phyloP scores from a whole-genome alignment of 1,284 basidiomycete genomes.

The Trichosporon ovoides region DNA sequence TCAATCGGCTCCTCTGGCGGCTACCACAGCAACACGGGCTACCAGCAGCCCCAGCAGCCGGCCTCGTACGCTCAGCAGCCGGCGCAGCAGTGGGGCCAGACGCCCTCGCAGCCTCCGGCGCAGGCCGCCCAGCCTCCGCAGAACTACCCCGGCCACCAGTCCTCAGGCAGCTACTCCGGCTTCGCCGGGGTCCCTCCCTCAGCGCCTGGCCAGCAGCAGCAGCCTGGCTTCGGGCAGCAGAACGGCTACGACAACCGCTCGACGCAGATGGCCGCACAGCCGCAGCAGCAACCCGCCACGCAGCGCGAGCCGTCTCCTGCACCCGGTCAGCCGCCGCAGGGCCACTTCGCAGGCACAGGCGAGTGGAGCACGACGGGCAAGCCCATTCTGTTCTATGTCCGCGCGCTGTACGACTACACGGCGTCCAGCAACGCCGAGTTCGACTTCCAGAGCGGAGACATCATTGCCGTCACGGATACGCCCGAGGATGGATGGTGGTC shows the following conservation, averaged over 20 bases:
- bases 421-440: constrained; percentile 63
- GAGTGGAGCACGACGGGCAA: constrained; percentile 46
- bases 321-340: constrained; percentile 36
- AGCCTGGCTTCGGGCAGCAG: too few relatives aligned
- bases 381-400: constrained; percentile 56
- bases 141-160: constrained; percentile 23
- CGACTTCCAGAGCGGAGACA: constrained; percentile 83
- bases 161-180: not conserved
- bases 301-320: constrained; percentile 33
- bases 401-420: constrained; percentile 85
- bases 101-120: constrained; percentile 10
- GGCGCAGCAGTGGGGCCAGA: constrained; percentile 20
- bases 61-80: constrained; percentile 14
- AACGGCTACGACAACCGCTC: too few relatives aligned
- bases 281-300: constrained; percentile 10
- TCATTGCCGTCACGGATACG: constrained; percentile 85
- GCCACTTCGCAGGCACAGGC: constrained; percentile 44
- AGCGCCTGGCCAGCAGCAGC: too few relatives aligned
- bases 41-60: constrained; percentile 1
- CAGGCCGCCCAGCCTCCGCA: constrained; percentile 35
- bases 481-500: constrained; percentile 96
- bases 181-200: not conserved
- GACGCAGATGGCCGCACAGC: constrained; percentile 9
- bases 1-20: constrained; percentile 1
- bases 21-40: not conserved